Evolutionary conservation across 495 filamentous ascomycete genomes (phyloP), one percentile per base, ranked within the genome.

Genomic region (Durotheca rogersii): DNA sequence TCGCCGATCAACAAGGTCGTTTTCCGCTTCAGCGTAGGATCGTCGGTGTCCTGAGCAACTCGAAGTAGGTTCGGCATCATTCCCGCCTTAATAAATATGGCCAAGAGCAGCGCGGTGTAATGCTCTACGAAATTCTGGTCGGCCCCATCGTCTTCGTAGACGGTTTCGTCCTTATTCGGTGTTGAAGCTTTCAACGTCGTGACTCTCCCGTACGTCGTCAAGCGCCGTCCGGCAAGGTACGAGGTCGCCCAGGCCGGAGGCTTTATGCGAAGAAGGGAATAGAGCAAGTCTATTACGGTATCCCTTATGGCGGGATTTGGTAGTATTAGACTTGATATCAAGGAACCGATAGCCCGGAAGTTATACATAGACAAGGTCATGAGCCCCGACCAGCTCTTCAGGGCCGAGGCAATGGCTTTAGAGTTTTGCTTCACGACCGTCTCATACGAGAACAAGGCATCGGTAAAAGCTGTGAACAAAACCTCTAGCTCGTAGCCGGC

Each of bases 181-280:
- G 61, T 58, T 2, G 69, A 51, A 1, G 83, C 72, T 49, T 86
- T 88, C n/a, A 97, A 74, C 57, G 91, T 96, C 6, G 89, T 80
- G 23, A 97, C 90, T 58, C 94, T 80, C 11, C 90, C 90, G 66
- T 97, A 97, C 0, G 89, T 97, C 11, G 93, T 98, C 25, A 97
- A 79, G 43, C 94, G 76, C 54, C 93, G 80, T 5, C 94, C 93
- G 29, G 94, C 93, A 35, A 98, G 79, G 62, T 95, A 98, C 14
- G 90, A 94, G 0, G 89, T 89, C 18, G 92, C 92, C 94, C 94
- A 98, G 0, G 90, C 92, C 4, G 93, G 93, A 15, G 90, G 84
- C 61, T 95, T 96, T 64, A 98, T 96, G 33, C 90, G 84, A 50
- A 98, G 76, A 16, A 96, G 81, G 47, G 91, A 89, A 66, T 92